phyloP scores from a whole-genome alignment of 176 grass and related monocot genomes.

The Oryza officinalis region DNA sequence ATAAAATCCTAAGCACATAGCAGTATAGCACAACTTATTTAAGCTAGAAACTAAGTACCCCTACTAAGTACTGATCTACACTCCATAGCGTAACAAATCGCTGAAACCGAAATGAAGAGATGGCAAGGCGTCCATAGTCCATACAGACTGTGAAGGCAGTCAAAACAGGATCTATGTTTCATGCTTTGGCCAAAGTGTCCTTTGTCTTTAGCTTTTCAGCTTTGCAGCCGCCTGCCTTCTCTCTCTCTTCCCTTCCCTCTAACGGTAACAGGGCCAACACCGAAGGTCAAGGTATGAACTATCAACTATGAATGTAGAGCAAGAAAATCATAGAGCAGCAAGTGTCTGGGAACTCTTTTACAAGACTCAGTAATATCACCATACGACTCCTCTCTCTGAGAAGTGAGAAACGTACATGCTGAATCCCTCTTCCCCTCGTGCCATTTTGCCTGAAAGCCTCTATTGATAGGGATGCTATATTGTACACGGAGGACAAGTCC shows the following conservation, averaged over 20 bases:
- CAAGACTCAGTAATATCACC: background rate
- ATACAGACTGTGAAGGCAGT: constrained; percentile 51
- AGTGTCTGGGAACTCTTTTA: background rate
- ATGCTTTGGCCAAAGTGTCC: constrained; percentile 52
- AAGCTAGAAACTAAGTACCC: background rate
- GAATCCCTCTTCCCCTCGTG: constrained; percentile 1
- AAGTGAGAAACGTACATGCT: background rate
- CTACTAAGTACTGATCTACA: constrained; percentile 8
- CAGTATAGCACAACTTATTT: background rate
- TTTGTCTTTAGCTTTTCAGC: constrained; percentile 81
- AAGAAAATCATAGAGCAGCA: background rate
- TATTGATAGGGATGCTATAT: constrained; percentile 1
- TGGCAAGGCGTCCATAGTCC: background rate
- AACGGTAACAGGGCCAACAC: constrained; percentile 24
- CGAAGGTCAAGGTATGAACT: background rate
- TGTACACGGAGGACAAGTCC: constrained; percentile 11
- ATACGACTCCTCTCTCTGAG: background rate
- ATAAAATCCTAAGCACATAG: background rate
- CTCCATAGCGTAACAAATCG: background rate
- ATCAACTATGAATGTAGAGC: background rate
- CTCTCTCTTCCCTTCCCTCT: background rate
- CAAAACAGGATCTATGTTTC: constrained; percentile 64
- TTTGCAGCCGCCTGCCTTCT: constrained; percentile 53
- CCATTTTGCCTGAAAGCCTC: constrained; percentile 35
- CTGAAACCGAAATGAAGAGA: constrained; percentile 20